These are phyloP conservation scores for Cudoniella acicularis DNA, from an alignment of 495 filamentous ascomycete species.

Conservation along the genomic window DNA sequence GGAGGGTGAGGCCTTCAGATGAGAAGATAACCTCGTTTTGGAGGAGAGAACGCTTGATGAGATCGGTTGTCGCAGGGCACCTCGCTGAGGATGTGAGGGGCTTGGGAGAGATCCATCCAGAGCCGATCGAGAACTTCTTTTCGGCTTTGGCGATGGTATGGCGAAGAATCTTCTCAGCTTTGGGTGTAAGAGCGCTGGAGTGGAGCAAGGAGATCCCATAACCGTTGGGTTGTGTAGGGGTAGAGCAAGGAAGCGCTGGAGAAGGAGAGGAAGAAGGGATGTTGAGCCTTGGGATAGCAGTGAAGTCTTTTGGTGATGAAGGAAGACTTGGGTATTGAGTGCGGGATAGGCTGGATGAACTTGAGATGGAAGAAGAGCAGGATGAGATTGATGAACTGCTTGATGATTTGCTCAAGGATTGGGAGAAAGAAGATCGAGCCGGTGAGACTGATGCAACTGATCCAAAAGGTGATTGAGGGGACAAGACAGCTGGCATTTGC, in stretches of 20 bases:
- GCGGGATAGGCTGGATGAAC: conserved; percentile 3
- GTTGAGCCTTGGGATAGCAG: not conserved
- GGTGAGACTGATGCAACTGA: not conserved
- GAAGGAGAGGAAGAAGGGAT: conserved; percentile 1
- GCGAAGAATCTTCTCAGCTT: conserved; percentile 20
- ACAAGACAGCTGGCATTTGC: conserved; percentile 33
- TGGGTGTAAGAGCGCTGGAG: conserved; percentile 7
- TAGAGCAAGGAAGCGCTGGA: not conserved
- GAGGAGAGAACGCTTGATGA: conserved; percentile 59
- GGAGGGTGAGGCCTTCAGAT: conserved; percentile 62
- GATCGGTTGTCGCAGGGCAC: conserved; percentile 42
- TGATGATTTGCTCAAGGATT: conserved; percentile 11
- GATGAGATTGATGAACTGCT: conserved; percentile 7
- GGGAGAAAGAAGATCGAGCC: not conserved
- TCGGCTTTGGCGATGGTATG: conserved; percentile 19
- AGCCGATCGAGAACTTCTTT: conserved; percentile 23
- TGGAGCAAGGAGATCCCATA: conserved; percentile 21
- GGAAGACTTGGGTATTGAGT: conserved; percentile 15
- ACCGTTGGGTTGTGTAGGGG: conserved; percentile 7
- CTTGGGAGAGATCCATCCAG: conserved; percentile 35
- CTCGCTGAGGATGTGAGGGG: conserved; percentile 29
- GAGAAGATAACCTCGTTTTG: conserved; percentile 70
- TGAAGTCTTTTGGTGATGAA: conserved; percentile 2
- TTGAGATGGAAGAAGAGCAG: not conserved
- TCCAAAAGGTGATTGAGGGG: not conserved